Base-by-base conservation (phyloP, 2,329 filamentous ascomycete genomes). In the Colletotrichum lindemuthianum region DNA sequence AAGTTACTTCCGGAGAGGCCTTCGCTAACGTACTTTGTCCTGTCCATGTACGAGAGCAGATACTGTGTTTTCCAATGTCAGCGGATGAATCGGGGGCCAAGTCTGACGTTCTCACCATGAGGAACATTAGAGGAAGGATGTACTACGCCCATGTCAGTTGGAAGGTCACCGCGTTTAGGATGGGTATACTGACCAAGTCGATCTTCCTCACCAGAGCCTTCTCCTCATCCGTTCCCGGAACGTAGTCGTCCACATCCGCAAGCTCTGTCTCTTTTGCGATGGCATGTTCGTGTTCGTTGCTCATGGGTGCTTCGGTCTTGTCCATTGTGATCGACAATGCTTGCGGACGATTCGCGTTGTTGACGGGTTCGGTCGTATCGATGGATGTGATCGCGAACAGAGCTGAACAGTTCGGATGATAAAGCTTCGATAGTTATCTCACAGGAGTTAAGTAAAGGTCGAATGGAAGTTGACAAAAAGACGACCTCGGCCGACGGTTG, bases 41-140 rank as follows among this genome's bases (percentile, higher is more conserved):
- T 75, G 72, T 89, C 86, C 54, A 89, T 79, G 70, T 87, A 89
- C 68, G 83, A 86, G 2, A 89, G 75, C 0, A 88, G 75, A 68
- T 88, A 66, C 54, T 48, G 8, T 13, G n/a, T 16, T 16, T 4
- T 6, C 2, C 50, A 16, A 6, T 33, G 10, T 53, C 16, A 53
- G 39, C 11, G 33, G 15, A 34, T n/a, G 24, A 16, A 16, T 47
- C 32, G 6, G 2, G 9, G 4, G 24, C 6, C 1, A 49, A 2
- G 32, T n/a, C 34, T 37, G 10, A 36, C 4, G 16, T 50, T 43
- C 56, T 15, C 36, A 51, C 43, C 63, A 66, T 61, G 71, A 81
- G 16, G 76, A 88, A 79, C 88, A 92, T 65, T 84, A 74, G 76
- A 3, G 83, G 83, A 13, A 78, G 59, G 13, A 78, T 57, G 41